Evolutionary conservation across 225 moss, liverwort and hornwort genomes (phyloP).

Genomic region (Physcomitrium patens): DNA sequence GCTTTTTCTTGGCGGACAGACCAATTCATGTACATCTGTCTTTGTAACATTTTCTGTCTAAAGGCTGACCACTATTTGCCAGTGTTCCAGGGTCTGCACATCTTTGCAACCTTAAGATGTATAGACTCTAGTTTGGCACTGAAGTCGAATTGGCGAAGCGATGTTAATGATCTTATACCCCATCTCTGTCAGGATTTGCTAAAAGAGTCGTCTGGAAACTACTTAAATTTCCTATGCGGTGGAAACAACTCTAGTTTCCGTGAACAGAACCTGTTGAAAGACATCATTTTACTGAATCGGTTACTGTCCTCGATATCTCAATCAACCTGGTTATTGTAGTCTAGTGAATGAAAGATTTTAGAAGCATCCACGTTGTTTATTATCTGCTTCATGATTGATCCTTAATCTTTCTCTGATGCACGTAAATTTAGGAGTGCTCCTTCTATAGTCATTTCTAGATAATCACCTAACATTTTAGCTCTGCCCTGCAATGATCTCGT

Average conservation of each 20-base stretch:
- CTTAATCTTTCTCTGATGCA: too few species aligned
- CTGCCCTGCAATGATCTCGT: too few species aligned
- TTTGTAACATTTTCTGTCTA: neutral
- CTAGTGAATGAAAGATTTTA: neutral
- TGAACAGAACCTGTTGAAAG: slow-evolving; percentile 16
- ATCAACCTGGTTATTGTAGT: neutral
- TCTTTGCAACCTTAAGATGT: neutral
- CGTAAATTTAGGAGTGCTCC: too few species aligned
- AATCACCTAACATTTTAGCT: too few species aligned
- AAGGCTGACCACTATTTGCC: slow-evolving; percentile 16
- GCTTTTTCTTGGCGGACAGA: neutral
- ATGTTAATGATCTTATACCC: too few species aligned
- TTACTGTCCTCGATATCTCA: neutral
- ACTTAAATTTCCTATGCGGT: slow-evolving; percentile 19
- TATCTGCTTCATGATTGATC: slow-evolving; percentile 6
- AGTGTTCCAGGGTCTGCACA: slow-evolving; percentile 15
- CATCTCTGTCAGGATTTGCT: neutral
- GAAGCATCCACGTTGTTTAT: neutral
- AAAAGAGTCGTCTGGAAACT: neutral
- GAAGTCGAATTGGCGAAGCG: too few species aligned
- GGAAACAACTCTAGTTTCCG: neutral
- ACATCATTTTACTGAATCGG: slow-evolving; percentile 1
- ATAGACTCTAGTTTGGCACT: slow-evolving; percentile 8
- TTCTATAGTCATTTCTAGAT: too few species aligned
- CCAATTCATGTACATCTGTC: neutral